phyloP scores from a whole-genome alignment of 2,329 filamentous ascomycete species.

The Alternaria consortialis region DNA sequence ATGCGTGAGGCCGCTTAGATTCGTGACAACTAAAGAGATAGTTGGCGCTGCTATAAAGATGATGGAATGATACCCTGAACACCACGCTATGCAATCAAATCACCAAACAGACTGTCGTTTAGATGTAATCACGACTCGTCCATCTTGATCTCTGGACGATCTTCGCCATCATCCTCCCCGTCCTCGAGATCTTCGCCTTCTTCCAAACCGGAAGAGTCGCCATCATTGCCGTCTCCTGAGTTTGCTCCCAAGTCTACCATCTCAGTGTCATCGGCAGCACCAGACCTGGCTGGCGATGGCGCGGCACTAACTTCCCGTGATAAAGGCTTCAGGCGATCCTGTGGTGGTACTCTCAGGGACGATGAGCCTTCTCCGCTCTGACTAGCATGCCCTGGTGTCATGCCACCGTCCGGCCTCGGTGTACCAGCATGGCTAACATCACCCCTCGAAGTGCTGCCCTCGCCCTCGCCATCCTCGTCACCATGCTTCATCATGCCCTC shows the following conservation, averaged over 20 bases:
- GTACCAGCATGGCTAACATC: conserved; percentile 55
- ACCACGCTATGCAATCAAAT: conserved; percentile 46
- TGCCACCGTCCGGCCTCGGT: conserved; percentile 54
- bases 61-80: conserved; percentile 33
- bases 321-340: conserved; percentile 44
- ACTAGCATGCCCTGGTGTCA: conserved; percentile 52
- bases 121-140: conserved; percentile 38
- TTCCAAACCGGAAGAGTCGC: conserved; percentile 46
- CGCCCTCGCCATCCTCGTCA: conserved; percentile 53
- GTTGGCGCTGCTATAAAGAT: conserved; percentile 7
- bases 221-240: conserved; percentile 34
- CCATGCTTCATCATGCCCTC: conserved; percentile 68
- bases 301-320: conserved; percentile 40
- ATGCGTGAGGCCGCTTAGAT: conserved; percentile 45
- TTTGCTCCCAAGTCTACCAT: conserved; percentile 42
- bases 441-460: conserved; percentile 49
- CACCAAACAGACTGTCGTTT: not conserved
- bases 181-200: conserved; percentile 46
- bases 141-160: conserved; percentile 34
- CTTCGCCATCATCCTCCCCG: conserved; percentile 41
- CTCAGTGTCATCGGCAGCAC: conserved; percentile 37
- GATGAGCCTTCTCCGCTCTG: conserved; percentile 42
- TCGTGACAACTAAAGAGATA: not conserved
- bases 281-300: conserved; percentile 39
- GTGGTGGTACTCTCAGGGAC: conserved; percentile 42